A percentile compares a stretch with the other conserved stretches of the same genome.
These are phyloP conservation scores for Coemansia sp. DNA, from an alignment of 192 early-diverging fungal genomes.

Conservation along the genomic window DNA sequence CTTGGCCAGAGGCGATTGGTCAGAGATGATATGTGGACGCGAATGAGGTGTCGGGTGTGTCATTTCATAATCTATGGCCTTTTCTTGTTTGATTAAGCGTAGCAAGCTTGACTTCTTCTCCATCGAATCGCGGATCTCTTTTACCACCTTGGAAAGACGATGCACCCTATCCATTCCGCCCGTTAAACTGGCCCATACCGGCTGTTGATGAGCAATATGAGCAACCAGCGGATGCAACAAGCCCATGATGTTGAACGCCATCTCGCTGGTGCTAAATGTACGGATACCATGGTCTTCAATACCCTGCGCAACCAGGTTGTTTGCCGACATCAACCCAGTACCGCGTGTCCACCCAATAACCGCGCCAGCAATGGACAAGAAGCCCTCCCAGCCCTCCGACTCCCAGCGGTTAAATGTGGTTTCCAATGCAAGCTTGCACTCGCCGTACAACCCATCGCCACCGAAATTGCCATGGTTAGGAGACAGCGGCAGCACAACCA, in stretches of 20 bases:
- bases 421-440: conserved; percentile 88
- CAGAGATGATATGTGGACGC: not conserved
- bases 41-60: not conserved
- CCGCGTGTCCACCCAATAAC: conserved; percentile 96
- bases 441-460: conserved; percentile 88
- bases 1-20: conserved; percentile 74
- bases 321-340: conserved; percentile 86
- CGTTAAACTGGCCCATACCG: conserved; percentile 85
- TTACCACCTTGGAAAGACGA: conserved; percentile 4
- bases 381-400: conserved; percentile 83
- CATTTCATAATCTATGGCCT: not conserved
- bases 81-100: not conserved
- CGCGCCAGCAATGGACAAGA: conserved; percentile 83
- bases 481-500: conserved; percentile 83
- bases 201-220: conserved; percentile 67
- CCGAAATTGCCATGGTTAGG: conserved; percentile 96
- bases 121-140: conserved; percentile 6
- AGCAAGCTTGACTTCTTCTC: not conserved
- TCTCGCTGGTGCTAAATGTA: conserved; percentile 88
- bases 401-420: conserved; percentile 87
- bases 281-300: conserved; percentile 81
- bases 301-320: conserved; percentile 80
- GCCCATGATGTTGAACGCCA: conserved; percentile 91
- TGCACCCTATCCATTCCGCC: conserved; percentile 75
- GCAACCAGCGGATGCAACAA: conserved; percentile 78